phyloP scores from a whole-genome alignment of 78 protist genomes.

The Speleostelium caveatum region DNA sequence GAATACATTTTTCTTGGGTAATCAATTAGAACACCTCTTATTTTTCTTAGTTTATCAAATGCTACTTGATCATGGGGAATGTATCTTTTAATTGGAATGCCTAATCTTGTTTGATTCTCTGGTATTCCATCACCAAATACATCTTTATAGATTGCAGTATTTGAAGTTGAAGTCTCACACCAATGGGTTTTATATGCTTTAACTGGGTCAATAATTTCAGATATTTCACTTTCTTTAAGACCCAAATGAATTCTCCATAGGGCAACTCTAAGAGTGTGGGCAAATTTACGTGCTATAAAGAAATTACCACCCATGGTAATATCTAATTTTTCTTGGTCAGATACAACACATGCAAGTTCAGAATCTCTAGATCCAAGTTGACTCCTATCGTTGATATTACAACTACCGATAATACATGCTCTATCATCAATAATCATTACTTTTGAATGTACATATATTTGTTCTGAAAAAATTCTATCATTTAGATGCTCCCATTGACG shows the following conservation, averaged over 20 bases:
- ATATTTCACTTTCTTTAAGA: constrained; percentile 1
- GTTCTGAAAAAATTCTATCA: constrained; percentile 62
- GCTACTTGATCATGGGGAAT: background rate
- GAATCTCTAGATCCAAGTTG: constrained; percentile 78
- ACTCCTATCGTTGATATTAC: constrained; percentile 91
- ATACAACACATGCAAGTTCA: constrained; percentile 45
- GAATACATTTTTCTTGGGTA: constrained; percentile 41
- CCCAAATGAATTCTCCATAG: constrained; percentile 68
- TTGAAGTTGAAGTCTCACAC: constrained; percentile 23
- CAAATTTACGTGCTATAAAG: constrained; percentile 12
- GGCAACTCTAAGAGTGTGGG: constrained; percentile 34
- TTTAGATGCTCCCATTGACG: constrained; percentile 8
- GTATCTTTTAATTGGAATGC: background rate
- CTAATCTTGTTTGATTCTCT: constrained; percentile 32
- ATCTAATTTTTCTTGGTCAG: background rate
- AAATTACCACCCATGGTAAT: constrained; percentile 59
- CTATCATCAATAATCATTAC: constrained; percentile 85
- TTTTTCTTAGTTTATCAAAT: background rate
- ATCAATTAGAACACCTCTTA: constrained; percentile 41
- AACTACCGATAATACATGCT: constrained; percentile 70
- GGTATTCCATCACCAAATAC: constrained; percentile 53
- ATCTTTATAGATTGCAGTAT: constrained; percentile 49
- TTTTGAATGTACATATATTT: constrained; percentile 88
- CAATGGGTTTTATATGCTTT: constrained; percentile 15
- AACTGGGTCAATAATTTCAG: constrained; percentile 50